Evolutionary conservation across 129 eudicot genomes (phyloP).

Genomic region (Mikania micrantha): DNA sequence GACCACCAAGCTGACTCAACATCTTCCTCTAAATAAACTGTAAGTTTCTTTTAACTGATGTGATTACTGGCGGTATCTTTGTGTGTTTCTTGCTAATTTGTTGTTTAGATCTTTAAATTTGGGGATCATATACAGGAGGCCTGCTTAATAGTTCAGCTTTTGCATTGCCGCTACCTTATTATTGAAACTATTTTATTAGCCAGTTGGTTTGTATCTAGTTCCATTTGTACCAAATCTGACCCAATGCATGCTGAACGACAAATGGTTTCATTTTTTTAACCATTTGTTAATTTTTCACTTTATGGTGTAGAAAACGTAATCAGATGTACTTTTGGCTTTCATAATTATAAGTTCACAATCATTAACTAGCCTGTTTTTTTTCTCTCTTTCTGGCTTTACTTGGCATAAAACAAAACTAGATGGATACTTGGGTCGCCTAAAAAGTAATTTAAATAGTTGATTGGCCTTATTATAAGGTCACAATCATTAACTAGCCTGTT

Average conservation of each 20-base stretch:
- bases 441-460: neutral
- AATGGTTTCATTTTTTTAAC: neutral
- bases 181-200: neutral
- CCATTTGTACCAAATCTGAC: neutral
- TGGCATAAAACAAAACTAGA: neutral
- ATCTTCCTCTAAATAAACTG: conserved; percentile 38
- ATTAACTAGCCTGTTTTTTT: neutral
- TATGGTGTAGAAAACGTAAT: neutral
- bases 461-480: neutral
- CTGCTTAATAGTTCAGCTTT: neutral
- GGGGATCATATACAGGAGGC: neutral
- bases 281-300: neutral
- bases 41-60: conserved; percentile 21
- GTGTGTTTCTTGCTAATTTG: neutral
- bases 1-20: conserved; percentile 32
- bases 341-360: neutral
- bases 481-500: no score
- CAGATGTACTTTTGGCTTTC: neutral
- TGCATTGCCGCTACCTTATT: neutral
- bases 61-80: neutral
- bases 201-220: neutral
- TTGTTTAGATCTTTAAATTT: neutral
- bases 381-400: no score
- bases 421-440: neutral
- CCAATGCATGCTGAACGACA: neutral